phyloP scores from a whole-genome alignment of 2,329 filamentous ascomycete genomes.

The Sporothrix variecibatus region DNA sequence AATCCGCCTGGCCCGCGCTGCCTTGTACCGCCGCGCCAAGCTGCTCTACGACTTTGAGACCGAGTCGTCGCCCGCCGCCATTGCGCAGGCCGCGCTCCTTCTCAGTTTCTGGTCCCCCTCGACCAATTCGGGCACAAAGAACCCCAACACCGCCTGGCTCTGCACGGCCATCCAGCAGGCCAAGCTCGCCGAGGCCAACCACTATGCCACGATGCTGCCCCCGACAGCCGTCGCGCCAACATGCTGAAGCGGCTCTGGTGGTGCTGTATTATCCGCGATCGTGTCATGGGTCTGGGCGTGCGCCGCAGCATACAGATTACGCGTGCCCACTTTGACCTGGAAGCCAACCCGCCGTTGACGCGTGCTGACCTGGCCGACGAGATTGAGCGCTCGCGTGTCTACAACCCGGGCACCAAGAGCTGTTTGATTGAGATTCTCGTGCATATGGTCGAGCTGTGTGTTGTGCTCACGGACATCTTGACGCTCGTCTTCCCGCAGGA shows the following conservation, averaged over 20 bases:
- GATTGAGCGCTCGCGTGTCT: conserved; percentile 36
- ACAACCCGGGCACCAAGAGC: conserved; percentile 32
- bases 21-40: conserved; percentile 31
- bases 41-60: conserved; percentile 48
- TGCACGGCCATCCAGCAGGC: conserved; percentile 32
- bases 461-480: conserved; percentile 30
- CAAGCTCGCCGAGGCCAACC: conserved; percentile 30
- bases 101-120: conserved; percentile 45
- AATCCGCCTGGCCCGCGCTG: conserved; percentile 27
- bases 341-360: conserved; percentile 36
- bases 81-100: conserved; percentile 47
- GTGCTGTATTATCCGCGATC: conserved; percentile 56
- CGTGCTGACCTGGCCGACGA: conserved; percentile 50
- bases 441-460: conserved; percentile 29
- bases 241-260: conserved; percentile 56
- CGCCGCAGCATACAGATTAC: conserved; percentile 55
- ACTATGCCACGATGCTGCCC: conserved; percentile 27
- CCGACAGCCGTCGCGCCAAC: conserved; percentile 35
- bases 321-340: conserved; percentile 48
- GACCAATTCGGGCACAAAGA: conserved; percentile 24
- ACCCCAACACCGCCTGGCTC: conserved; percentile 32
- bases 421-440: conserved; percentile 29
- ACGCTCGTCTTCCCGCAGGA: conserved; percentile 31
- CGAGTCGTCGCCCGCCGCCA: conserved; percentile 45
- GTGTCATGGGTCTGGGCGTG: conserved; percentile 51